Percentiles rank a stretch among this genome's conserved stretches.
Evolutionary conservation across 23 red algal species (phyloP).

Genomic region (Gracilaria gracilis): DNA sequence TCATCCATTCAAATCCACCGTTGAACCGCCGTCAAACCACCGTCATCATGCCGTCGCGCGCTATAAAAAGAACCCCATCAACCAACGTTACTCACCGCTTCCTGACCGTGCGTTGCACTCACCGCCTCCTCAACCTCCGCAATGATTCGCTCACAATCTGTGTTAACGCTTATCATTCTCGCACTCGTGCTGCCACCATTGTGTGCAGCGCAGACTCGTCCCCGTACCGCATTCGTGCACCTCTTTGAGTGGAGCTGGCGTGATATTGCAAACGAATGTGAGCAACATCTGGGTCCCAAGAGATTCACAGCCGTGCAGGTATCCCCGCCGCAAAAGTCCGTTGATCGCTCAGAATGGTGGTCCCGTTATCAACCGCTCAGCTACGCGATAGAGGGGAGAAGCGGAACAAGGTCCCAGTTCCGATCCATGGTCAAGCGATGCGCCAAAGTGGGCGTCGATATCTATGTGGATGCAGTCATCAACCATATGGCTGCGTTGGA

Average conservation of each 20-base stretch:
- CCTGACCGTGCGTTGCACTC: not conserved
- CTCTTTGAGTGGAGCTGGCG: conserved; percentile 36
- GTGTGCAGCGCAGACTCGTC: not conserved
- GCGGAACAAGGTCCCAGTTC: conserved; percentile 12
- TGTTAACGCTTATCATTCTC: not conserved
- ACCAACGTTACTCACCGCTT: not conserved
- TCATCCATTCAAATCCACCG: not conserved
- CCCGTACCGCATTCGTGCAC: conserved; percentile 4
- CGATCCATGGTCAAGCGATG: conserved; percentile 25
- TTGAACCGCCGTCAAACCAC: not conserved
- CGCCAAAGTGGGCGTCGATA: conserved; percentile 25
- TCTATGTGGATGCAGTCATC: conserved; percentile 37
- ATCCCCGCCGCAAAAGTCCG: conserved; percentile 18
- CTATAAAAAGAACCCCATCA: not conserved
- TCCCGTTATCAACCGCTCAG: conserved; percentile 27
- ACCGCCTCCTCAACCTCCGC: not conserved
- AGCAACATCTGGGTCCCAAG: conserved; percentile 10
- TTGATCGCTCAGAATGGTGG: conserved; percentile 31
- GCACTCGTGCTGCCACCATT: not conserved
- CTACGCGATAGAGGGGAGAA: conserved; percentile 13
- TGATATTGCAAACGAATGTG: conserved; percentile 31
- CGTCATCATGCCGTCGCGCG: not conserved
- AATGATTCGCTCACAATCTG: not conserved
- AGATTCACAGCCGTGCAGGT: conserved; percentile 23
- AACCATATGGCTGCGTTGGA: conserved; percentile 35